Base-by-base conservation (phyloP, 495 filamentous ascomycete genomes). In the Aspergillus homomorphus region DNA sequence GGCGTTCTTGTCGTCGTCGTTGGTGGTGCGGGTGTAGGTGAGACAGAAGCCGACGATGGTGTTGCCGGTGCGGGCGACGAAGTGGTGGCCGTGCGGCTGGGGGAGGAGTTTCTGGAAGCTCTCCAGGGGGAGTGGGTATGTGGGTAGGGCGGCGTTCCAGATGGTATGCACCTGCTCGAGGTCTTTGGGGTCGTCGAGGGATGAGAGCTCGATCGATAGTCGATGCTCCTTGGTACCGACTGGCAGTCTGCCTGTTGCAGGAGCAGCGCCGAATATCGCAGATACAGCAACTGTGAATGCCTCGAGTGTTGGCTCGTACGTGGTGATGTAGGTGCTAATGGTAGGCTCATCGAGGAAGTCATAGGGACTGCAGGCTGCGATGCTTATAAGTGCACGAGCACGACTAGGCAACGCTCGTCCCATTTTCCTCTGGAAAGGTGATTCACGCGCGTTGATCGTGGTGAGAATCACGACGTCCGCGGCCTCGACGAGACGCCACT, bases 341-440 rank as follows among this genome's bases (percentile, higher is more conserved):
- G 68, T 67, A 1, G 58, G 38, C 19, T 69, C 70, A 26, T 77
- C 70, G 10, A 81, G 65, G 44, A 80, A 80, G 54, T 81, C 79
- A 56, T 81, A 81, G 8, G 79, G 79, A 55, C 70, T 76, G 51
- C 76, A 77, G 1, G 71, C 74, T 50, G 79, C 77, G 63, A 81
- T 67, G 12, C 70, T 60, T 22, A 79, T 69, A 20, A 78, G 52
- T 21, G 65, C 68, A 0, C 63, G 61, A 33, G 62, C 56, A 12
- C 63, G 70, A 10, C 61, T 64, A 26, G 74, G 64, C 19, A 80
- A 62, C 14, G 68, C 64, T 8, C 70, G 61, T 0, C 73, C 77
- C 15, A 80, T 56, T 0, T 48, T 50, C 51, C 67, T 68, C 52
- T 81, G 79, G 46, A 75, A 76, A 5, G 67, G 57, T 15, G 70